Base-by-base conservation (phyloP, 1,139 yeast genomes). In the Nakaseomyces nivariensis region DNA sequence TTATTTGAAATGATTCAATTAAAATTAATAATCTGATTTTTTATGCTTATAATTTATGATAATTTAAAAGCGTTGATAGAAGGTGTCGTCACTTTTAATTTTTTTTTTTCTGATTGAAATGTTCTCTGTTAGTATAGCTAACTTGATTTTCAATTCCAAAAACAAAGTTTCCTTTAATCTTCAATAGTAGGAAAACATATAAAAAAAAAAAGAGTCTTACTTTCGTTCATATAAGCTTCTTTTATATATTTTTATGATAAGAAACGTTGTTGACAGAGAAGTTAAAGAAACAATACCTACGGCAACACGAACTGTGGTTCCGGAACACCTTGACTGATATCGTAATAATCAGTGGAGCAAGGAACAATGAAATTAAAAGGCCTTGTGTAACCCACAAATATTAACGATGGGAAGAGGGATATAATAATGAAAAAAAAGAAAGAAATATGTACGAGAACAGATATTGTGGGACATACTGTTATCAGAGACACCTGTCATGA, bases 401-500 rank as follows among this genome's bases (percentile, higher is more conserved):
- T 36, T 17, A 17, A 17, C 24, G 38, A 10, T 36, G 25, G 25
- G 10, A 36, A 25, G 42, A 38, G 42, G 40, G 40, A 17, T 33
- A 10, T 10, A 33, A 9, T 17, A 17, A 11, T 8, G 13, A 33
- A n/a, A 11, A 38, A 38, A 38, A 38, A 38, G 42, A 38, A 38
- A 38, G 42, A 38, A 38, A 24, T 10, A 25, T 17, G 25, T 36
- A 17, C 25, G 25, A 13, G 38, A 36, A 17, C 6, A 36, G 38
- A 36, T 13, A 36, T 36, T 13, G 24, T 36, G 38, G 24, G 38
- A 9, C 9, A 36, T 25, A 36, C 11, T 36, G 38, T 36, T 36
- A 36, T 36, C 38, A 36, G 42, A 38, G 42, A 38, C 42, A 38
- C 42, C 42, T 38, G 42, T 36, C 38, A 26, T 11, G 42, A 25